Conservation (phyloP, 805 yeast species). For the Saturnispora sekii region DNA sequence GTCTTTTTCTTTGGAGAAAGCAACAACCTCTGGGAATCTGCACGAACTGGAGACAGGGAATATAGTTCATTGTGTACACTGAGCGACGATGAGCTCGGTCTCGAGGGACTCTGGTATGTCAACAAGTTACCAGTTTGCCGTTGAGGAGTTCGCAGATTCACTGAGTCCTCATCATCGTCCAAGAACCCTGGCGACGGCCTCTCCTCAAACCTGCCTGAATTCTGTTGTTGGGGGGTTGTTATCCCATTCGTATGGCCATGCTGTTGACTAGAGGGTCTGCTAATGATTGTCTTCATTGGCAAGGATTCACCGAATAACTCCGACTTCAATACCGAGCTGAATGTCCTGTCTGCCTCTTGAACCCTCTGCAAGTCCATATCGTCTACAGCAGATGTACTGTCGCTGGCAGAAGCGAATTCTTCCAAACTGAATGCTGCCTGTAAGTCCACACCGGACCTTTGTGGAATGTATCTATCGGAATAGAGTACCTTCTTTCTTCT, state of each 20-base stretch:
- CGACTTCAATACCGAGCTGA: slow-evolving; percentile 74
- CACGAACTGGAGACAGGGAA: slow-evolving; percentile 78
- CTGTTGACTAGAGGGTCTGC: slow-evolving; percentile 13
- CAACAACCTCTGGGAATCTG: slow-evolving; percentile 72
- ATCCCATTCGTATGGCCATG: no score
- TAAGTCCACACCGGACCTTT: slow-evolving; percentile 73
- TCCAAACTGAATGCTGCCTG: slow-evolving; percentile 69
- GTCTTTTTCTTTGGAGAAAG: slow-evolving; percentile 76
- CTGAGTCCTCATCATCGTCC: slow-evolving; percentile 2
- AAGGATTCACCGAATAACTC: slow-evolving; percentile 85
- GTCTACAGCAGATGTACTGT: slow-evolving; percentile 18
- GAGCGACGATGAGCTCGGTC: slow-evolving; percentile 50
- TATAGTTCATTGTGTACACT: slow-evolving; percentile 67
- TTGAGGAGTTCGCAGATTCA: slow-evolving; percentile 23
- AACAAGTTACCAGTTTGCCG: slow-evolving; percentile 46
- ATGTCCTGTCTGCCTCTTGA: slow-evolving; percentile 80
- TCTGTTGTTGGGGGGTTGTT: no score
- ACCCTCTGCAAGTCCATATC: slow-evolving; percentile 62
- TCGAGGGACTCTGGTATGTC: slow-evolving; percentile 62
- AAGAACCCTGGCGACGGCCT: neutral
- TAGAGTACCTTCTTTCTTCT: slow-evolving; percentile 43
- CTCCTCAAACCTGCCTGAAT: neutral
- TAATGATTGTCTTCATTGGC: slow-evolving; percentile 16
- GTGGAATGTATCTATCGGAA: slow-evolving; percentile 84
- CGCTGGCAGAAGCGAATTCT: slow-evolving; percentile 15